Percentiles rank a stretch among this genome's conserved stretches.
Evolutionary conservation across 2,329 filamentous ascomycete species (phyloP).

Genomic region (Tolypocladium sp.): DNA sequence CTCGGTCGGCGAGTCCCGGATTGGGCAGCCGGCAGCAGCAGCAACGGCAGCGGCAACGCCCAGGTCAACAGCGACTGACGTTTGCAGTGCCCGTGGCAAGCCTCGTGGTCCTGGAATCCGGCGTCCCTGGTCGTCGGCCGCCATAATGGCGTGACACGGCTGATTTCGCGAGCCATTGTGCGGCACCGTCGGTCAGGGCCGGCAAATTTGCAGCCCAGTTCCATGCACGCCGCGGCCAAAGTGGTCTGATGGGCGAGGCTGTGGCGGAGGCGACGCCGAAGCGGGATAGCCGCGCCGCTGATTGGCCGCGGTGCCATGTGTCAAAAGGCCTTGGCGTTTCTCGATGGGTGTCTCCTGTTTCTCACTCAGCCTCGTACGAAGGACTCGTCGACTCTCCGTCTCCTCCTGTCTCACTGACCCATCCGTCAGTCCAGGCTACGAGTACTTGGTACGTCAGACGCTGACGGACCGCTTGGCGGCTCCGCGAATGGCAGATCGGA

Average conservation of each 20-base stretch:
- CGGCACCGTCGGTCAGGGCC: background rate
- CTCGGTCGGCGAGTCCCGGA: background rate
- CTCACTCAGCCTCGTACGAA: background rate
- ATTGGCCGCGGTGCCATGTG: background rate
- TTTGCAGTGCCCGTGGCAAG: background rate
- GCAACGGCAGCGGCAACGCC: too few species aligned
- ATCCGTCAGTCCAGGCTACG: background rate
- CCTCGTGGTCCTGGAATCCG: background rate
- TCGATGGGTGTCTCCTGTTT: background rate
- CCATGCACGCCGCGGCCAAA: constrained; percentile 11
- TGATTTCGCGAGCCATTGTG: background rate
- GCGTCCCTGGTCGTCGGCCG: background rate
- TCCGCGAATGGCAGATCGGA: background rate
- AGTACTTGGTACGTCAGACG: background rate
- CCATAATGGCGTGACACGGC: constrained; percentile 10
- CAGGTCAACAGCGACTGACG: too few species aligned
- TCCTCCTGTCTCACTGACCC: too few species aligned
- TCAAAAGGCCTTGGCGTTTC: background rate
- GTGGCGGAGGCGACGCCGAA: constrained; percentile 3
- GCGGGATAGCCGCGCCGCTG: background rate
- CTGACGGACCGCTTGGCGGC: background rate
- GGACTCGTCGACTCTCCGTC: background rate
- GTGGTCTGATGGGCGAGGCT: constrained; percentile 31
- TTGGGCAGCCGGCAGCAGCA: background rate
- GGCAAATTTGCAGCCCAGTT: constrained; percentile 4